Conservation (phyloP, 2,329 filamentous ascomycete genomes). For the Colletotrichum viniferum region DNA sequence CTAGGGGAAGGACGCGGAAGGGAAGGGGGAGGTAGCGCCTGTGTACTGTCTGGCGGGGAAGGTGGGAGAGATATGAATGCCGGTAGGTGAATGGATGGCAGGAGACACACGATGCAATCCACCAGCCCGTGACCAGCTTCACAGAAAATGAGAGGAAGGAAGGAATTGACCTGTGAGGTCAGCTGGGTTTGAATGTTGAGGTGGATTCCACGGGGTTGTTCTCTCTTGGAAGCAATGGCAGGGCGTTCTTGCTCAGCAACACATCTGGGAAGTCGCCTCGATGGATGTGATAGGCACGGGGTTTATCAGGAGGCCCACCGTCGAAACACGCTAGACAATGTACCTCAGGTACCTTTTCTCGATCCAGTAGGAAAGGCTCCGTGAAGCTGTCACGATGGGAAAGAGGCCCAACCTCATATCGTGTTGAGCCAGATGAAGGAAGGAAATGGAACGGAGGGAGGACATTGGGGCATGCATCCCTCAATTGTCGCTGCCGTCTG, state of each 20-base stretch:
- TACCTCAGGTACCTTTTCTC: background rate
- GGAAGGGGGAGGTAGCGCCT: too few species aligned
- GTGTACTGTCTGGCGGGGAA: too few species aligned
- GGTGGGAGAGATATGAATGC: too few species aligned
- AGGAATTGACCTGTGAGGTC: background rate
- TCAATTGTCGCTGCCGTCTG: background rate
- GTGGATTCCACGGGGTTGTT: background rate
- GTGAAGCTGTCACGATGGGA: background rate
- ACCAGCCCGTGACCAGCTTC: too few species aligned
- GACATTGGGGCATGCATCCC: background rate
- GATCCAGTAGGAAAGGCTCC: background rate
- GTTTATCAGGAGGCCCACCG: background rate
- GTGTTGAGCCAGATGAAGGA: background rate
- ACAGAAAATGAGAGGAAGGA: background rate
- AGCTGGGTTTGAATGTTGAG: background rate
- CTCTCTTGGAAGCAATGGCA: background rate
- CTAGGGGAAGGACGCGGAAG: too few species aligned
- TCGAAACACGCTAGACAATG: background rate
- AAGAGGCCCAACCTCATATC: background rate
- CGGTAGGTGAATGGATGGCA: background rate
- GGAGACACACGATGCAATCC: background rate
- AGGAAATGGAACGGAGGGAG: background rate
- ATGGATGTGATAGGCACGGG: background rate
- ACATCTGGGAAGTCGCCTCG: background rate
- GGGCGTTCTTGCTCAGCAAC: background rate